A percentile compares a stretch with the other conserved stretches of the same genome.
Conservation (phyloP, 179 eudicot genomes). For the Beta macrorhiza region DNA sequence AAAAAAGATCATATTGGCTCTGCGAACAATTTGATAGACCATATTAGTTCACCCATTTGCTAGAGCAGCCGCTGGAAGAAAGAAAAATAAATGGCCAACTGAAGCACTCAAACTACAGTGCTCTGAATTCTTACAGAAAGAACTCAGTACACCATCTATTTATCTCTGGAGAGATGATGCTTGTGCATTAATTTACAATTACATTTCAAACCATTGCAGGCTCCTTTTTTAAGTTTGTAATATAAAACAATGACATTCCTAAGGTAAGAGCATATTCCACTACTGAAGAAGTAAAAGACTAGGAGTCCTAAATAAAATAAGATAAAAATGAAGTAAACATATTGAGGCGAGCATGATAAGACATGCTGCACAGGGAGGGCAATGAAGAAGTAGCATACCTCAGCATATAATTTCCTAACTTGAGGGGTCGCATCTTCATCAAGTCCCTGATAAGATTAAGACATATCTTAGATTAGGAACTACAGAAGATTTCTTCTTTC, state of each 20-base stretch:
- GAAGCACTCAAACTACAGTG: neutral
- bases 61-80: neutral
- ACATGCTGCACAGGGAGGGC: neutral
- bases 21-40: neutral
- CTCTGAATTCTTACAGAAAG: no score
- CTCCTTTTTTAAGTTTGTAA: neutral
- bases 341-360: neutral
- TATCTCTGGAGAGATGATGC: neutral
- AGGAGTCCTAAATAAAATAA: neutral
- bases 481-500: neutral
- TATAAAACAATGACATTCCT: neutral
- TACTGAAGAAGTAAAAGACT: neutral
- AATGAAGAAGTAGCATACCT: slow-evolving; percentile 46
- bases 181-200: neutral
- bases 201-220: neutral
- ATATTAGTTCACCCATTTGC: neutral
- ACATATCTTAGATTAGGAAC: slow-evolving; percentile 19
- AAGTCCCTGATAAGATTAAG: slow-evolving; percentile 57
- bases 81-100: neutral
- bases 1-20: neutral
- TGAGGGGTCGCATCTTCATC: slow-evolving; percentile 96
- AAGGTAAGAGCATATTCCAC: neutral
- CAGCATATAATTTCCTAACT: slow-evolving; percentile 79
- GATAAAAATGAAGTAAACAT: neutral
- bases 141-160: neutral